Evolutionary conservation across 2,329 filamentous ascomycete species (phyloP).

Genomic region (Fusarium sp.): DNA sequence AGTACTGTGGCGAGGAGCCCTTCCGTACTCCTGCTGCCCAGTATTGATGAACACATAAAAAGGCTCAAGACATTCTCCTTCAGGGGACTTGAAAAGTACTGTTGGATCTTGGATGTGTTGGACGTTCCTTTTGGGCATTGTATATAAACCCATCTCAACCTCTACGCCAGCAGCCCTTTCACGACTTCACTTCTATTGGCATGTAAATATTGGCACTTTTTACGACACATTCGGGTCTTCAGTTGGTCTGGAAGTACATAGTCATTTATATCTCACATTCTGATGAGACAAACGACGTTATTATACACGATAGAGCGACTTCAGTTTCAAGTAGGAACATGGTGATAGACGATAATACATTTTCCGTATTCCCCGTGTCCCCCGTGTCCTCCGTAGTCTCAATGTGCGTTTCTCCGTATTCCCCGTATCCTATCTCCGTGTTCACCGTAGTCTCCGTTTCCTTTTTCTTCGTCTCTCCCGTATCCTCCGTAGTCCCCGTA

Average conservation of each 20-base stretch:
- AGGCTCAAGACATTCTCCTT: background rate
- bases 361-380: too few relatives aligned
- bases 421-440: too few relatives aligned
- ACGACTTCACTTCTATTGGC: background rate
- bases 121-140: background rate
- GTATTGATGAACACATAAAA: constrained; percentile 3
- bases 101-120: background rate
- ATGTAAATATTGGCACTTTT: background rate
- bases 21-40: constrained; percentile 43
- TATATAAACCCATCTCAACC: background rate
- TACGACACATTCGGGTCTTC: background rate
- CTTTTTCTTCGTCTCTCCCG: too few relatives aligned
- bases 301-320: background rate
- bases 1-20: constrained; percentile 45
- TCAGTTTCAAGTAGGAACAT: too few relatives aligned
- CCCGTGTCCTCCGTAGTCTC: too few relatives aligned
- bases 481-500: too few relatives aligned
- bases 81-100: background rate
- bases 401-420: too few relatives aligned
- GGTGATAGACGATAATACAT: background rate
- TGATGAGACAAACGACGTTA: background rate
- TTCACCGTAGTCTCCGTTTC: too few relatives aligned
- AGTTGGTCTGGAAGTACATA: background rate
- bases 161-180: background rate
- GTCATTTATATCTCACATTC: background rate